These are phyloP conservation scores for Magnusiomyces ingens DNA, from an alignment of 1,139 yeast genomes.

Conservation along the genomic window DNA sequence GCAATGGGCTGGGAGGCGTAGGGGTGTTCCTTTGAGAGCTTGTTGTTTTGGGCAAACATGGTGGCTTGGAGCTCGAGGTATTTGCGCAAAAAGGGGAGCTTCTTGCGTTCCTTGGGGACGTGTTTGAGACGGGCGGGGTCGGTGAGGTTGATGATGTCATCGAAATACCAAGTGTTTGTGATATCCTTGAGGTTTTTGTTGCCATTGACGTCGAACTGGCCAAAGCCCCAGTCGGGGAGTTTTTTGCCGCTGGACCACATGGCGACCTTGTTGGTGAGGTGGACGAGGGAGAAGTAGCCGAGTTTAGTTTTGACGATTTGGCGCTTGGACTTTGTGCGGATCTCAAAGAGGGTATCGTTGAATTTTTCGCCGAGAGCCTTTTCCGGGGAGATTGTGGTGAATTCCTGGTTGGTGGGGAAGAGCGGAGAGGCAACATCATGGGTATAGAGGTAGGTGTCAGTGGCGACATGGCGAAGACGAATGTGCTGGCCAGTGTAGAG, in stretches of 20 bases:
- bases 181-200: conserved; percentile 68
- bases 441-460: conserved; percentile 71
- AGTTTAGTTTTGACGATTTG: conserved; percentile 62
- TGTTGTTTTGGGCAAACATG: conserved; percentile 92
- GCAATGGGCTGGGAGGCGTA: conserved; percentile 88
- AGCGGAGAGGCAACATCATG: conserved; percentile 98
- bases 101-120: conserved; percentile 47
- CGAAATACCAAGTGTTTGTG: conserved; percentile 70
- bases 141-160: conserved; percentile 57
- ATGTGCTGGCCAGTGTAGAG: conserved; percentile 59
- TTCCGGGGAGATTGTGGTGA: conserved; percentile 64
- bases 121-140: conserved; percentile 54
- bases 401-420: conserved; percentile 85
- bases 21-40: conserved; percentile 83
- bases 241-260: conserved; percentile 89
- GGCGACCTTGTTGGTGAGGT: conserved; percentile 82
- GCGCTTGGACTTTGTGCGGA: conserved; percentile 55
- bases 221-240: conserved; percentile 91
- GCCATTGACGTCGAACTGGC: conserved; percentile 92
- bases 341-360: conserved; percentile 72
- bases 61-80: conserved; percentile 82
- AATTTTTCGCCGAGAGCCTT: conserved; percentile 48
- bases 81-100: conserved; percentile 68
- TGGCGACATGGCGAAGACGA: conserved; percentile 74
- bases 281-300: conserved; percentile 61